These are phyloP conservation scores for Coprinopsis cinerea DNA, from an alignment of 768 basidiomycete genomes.

Conservation along the genomic window DNA sequence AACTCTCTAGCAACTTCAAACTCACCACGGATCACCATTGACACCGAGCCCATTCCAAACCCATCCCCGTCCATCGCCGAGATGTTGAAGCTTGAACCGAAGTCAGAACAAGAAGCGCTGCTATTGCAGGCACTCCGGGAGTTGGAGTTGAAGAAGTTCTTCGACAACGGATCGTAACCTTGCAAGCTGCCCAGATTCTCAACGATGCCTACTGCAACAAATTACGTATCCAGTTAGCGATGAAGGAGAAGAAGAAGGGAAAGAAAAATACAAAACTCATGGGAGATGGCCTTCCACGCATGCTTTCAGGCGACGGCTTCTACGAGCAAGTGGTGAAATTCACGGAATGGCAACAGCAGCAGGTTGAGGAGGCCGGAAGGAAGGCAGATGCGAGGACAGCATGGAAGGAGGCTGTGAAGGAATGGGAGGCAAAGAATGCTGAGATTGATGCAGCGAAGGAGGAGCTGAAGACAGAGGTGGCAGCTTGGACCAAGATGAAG, in stretches of 20 bases:
- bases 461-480: neutral
- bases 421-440: neutral
- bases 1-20: neutral
- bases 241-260: conserved; percentile 9
- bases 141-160: neutral
- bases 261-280: neutral
- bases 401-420: neutral
- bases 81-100: neutral
- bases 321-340: conserved; percentile 4
- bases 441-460: neutral
- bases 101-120: neutral
- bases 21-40: neutral
- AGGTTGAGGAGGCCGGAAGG: neutral
- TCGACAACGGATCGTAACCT: neutral
- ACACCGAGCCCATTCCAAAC: neutral
- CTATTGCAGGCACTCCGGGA: neutral
- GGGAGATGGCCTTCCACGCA: conserved; percentile 10
- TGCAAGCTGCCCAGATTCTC: conserved; percentile 12
- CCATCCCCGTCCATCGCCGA: neutral
- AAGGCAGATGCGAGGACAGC: neutral
- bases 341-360: neutral
- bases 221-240: conserved; percentile 4
- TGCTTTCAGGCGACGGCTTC: conserved; percentile 11
- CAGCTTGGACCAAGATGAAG: neutral
- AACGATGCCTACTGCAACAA: conserved; percentile 11